Conservation (phyloP, 1,284 basidiomycete species). For the Rhodotorula sp. region DNA sequence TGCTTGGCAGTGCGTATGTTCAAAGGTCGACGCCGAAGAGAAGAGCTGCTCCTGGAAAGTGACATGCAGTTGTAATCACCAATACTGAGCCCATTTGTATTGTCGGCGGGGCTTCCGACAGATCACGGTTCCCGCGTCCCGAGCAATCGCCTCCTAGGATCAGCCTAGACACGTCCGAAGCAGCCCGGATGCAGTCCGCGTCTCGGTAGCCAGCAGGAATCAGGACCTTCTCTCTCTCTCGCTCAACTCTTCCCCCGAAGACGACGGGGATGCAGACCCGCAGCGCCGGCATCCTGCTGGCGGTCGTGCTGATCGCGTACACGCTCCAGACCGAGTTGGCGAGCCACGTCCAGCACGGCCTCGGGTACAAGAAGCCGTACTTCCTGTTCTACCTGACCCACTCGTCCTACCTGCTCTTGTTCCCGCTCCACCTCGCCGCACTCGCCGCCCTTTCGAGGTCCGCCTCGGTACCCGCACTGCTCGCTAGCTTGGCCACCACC, state of each 20-base stretch:
- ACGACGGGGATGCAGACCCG: neutral
- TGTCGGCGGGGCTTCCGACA: too few relatives aligned
- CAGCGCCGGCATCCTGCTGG: slow-evolving; percentile 7
- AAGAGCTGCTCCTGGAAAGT: too few relatives aligned
- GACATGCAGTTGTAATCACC: too few relatives aligned
- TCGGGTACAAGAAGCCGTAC: slow-evolving; percentile 70
- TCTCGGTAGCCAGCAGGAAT: too few relatives aligned
- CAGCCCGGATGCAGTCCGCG: too few relatives aligned
- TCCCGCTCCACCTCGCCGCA: neutral
- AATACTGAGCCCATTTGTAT: too few relatives aligned
- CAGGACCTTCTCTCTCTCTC: neutral
- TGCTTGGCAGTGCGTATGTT: too few relatives aligned
- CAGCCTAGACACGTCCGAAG: too few relatives aligned
- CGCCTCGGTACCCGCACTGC: slow-evolving; percentile 17
- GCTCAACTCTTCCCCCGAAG: too few relatives aligned
- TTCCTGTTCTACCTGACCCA: slow-evolving; percentile 64
- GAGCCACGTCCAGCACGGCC: slow-evolving; percentile 69
- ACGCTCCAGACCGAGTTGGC: slow-evolving; percentile 38
- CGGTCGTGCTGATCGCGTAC: slow-evolving; percentile 27
- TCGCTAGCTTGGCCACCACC: slow-evolving; percentile 5
- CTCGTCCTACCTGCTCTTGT: slow-evolving; percentile 8
- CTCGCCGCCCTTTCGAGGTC: neutral
- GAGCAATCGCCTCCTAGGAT: too few relatives aligned
- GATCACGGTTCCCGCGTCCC: too few relatives aligned
- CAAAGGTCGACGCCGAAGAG: too few relatives aligned